These are phyloP conservation scores for Cytospora mali DNA, from an alignment of 2,329 filamentous ascomycete genomes.

Conservation along the genomic window DNA sequence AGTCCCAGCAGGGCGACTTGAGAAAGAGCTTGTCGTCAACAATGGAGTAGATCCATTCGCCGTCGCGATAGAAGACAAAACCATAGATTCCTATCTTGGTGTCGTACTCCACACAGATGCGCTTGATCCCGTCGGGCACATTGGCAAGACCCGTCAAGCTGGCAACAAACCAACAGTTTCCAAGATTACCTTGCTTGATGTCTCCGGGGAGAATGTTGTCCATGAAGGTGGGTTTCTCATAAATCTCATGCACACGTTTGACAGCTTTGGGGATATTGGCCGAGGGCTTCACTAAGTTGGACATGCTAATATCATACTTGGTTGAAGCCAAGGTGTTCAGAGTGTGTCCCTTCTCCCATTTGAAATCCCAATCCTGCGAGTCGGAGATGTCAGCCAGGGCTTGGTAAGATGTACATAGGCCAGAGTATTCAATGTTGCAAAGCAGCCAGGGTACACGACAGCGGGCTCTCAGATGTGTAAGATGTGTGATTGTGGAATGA, in stretches of 20 bases:
- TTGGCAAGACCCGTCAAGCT: constrained; percentile 77
- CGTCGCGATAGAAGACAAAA: constrained; percentile 86
- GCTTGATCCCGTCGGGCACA: constrained; percentile 69
- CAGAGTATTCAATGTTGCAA: background rate
- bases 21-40: constrained; percentile 90
- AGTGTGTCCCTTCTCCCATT: constrained; percentile 61
- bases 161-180: constrained; percentile 85
- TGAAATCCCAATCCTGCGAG: constrained; percentile 65
- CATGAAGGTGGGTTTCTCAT: constrained; percentile 72
- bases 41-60: constrained; percentile 90
- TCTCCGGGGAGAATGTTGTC: constrained; percentile 69
- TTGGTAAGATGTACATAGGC: background rate
- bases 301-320: constrained; percentile 54
- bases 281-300: constrained; percentile 49
- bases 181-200: constrained; percentile 74
- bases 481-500: background rate
- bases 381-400: background rate
- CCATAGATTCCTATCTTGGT: constrained; percentile 80
- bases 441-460: background rate
- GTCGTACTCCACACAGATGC: constrained; percentile 75
- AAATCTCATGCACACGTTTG: constrained; percentile 74
- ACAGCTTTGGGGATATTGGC: constrained; percentile 69
- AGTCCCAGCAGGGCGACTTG: constrained; percentile 80
- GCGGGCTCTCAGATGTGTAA: too few species aligned
- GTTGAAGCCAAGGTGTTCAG: constrained; percentile 55